Evolutionary conservation across 129 eudicot species (phyloP).

Genomic region (Tanacetum coccineum): DNA sequence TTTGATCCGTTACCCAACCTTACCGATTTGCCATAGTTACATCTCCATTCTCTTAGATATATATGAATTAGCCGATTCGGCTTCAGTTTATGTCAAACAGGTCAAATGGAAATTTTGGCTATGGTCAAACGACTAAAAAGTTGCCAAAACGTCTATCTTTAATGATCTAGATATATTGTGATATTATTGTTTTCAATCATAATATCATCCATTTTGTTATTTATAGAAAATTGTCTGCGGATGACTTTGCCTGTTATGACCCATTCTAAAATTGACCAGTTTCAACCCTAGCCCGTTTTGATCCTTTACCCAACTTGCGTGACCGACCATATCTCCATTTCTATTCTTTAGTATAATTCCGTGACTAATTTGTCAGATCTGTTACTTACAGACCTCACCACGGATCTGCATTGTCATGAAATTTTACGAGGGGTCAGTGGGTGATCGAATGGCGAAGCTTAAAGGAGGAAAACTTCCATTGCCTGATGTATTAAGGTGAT

Average conservation of each 20-base stretch:
- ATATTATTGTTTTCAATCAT: too few relatives aligned
- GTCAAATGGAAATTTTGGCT: too few relatives aligned
- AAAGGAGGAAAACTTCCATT: slow-evolving; percentile 79
- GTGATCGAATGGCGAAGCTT: slow-evolving; percentile 68
- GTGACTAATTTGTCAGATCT: slow-evolving; percentile 1
- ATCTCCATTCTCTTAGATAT: too few relatives aligned
- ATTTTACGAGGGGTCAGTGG: slow-evolving; percentile 86
- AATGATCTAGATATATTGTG: too few relatives aligned
- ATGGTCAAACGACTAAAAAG: too few relatives aligned
- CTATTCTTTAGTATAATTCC: background rate
- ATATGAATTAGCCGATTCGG: too few relatives aligned
- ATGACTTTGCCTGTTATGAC: background rate
- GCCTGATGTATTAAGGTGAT: slow-evolving; percentile 76
- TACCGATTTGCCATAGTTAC: too few relatives aligned
- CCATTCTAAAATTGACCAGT: background rate
- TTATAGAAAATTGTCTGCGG: too few relatives aligned
- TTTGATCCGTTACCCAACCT: too few relatives aligned
- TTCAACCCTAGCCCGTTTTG: background rate
- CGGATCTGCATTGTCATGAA: slow-evolving; percentile 68
- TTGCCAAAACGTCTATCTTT: too few relatives aligned
- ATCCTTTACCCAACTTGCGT: background rate
- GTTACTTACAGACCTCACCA: slow-evolving; percentile 23
- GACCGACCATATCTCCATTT: background rate
- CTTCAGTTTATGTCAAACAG: too few relatives aligned
- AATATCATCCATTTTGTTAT: too few relatives aligned